A percentile compares a stretch with the other conserved stretches of the same genome.
phyloP scores from a whole-genome alignment of 176 grass and related monocot species.

The Avena sativa region DNA sequence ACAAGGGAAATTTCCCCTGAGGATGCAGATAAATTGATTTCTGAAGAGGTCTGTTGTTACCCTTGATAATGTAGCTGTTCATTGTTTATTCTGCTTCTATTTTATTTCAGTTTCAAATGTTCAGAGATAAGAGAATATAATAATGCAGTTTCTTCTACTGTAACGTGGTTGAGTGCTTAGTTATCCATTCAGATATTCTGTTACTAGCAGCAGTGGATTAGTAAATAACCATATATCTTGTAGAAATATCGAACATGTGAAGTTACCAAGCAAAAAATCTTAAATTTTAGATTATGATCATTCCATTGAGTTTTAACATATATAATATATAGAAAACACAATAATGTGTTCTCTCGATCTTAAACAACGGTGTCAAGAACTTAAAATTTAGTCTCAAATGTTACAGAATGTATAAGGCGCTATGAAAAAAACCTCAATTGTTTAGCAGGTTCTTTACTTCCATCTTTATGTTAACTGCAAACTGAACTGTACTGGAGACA shows the following conservation, averaged over 20 bases:
- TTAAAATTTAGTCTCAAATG: neutral
- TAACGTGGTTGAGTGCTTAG: constrained; percentile 3
- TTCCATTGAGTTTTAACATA: neutral
- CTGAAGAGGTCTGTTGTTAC: constrained; percentile 73
- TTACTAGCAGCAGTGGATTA: neutral
- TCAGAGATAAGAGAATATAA: neutral
- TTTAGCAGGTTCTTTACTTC: neutral
- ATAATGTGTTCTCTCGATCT: neutral
- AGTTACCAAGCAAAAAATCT: neutral
- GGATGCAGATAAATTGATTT: constrained; percentile 81
- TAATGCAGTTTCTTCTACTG: neutral
- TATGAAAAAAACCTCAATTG: neutral
- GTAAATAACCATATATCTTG: neutral
- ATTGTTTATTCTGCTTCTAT: neutral
- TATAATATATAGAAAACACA: constrained; percentile 1
- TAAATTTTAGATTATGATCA: neutral
- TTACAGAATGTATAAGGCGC: neutral
- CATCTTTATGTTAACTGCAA: constrained; percentile 12
- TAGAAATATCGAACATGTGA: neutral
- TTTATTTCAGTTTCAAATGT: constrained; percentile 13
- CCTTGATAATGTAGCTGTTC: constrained; percentile 33
- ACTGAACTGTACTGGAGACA: neutral
- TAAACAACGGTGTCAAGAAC: neutral
- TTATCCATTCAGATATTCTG: neutral
- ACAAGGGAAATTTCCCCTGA: constrained; percentile 85